Base-by-base conservation (phyloP, 305 asterid genomes). In the Fraxinus platypoda region DNA sequence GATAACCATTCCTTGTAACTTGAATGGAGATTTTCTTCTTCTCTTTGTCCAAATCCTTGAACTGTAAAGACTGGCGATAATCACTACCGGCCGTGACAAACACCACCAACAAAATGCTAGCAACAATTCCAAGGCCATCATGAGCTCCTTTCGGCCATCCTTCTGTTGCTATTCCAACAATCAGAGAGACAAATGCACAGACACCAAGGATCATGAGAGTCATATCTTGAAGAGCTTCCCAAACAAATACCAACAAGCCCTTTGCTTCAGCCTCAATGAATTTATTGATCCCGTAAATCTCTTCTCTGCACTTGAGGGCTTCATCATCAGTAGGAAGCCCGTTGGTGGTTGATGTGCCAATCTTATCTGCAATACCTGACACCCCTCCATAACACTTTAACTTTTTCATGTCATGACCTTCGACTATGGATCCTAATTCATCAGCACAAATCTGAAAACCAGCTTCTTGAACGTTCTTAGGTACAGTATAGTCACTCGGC, bases 61-160 rank as follows among this genome's bases (percentile, higher is more conserved):
- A 94, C 87, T 94, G 99, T 38, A 94, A 87, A 0, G 97, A 95
- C 79, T 95, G 99, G 17, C 93, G 91, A 75, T 95, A 95, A 80
- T 95, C 99, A 62, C 98, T 94, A 0, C 94, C 90, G 0, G 98
- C 98, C 0, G 99, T 95, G 62, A 95, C 98, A 62, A 94, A 91
- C 70, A 95, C 98, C 17, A 94, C 99, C 33, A 95, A 83, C 81
- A 95, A 72, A 30, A 95, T 95, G 82, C 99, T 95, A 7, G 97
- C 97, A 1, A 89, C 97, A 1, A 94, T 95, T 19, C 99, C 97
- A 17, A 95, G 94, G 1, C 99, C 99, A 54, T 95, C 98, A 19
- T 95, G 98, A 31, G 99, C 94, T 3, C 98, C 99, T 46, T 86
- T 90, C 0, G 99, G 97, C 99, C 99, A 95, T 66, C 99, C 99